Percentiles rank a stretch among this genome's conserved stretches.
Conservation (phyloP, 305 asterid genomes). For the Fraxinus velutina region DNA sequence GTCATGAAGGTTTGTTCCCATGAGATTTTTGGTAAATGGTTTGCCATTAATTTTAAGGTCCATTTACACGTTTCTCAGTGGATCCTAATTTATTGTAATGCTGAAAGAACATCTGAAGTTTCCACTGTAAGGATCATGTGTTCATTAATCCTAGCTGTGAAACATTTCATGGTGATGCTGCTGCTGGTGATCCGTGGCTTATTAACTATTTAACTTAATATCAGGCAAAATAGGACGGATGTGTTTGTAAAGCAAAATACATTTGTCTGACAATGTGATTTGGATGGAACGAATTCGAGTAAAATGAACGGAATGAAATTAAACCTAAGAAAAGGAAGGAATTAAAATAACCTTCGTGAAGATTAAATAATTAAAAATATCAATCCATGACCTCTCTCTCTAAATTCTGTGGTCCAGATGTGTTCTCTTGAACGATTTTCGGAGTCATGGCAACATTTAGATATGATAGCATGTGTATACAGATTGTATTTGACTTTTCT, state of each 20-base stretch:
- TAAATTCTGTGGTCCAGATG: background rate
- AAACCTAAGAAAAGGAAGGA: background rate
- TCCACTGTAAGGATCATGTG: background rate
- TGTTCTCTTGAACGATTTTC: background rate
- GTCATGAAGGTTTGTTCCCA: conserved; percentile 82
- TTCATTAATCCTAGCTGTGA: conserved; percentile 2
- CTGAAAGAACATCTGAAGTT: background rate
- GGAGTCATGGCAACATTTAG: background rate
- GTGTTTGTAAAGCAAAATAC: background rate
- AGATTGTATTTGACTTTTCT: background rate
- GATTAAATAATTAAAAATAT: background rate
- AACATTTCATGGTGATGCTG: conserved; percentile 1
- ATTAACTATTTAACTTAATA: conserved; percentile 7
- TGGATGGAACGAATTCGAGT: conserved; percentile 6
- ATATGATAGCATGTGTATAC: background rate
- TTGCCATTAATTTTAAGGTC: conserved; percentile 18
- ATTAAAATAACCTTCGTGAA: background rate
- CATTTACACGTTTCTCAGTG: background rate
- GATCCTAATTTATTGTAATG: conserved; percentile 3
- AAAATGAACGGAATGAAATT: background rate
- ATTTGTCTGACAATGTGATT: background rate
- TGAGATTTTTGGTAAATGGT: conserved; percentile 15
- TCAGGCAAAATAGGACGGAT: background rate
- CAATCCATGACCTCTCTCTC: background rate
- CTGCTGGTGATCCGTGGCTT: background rate